Evolutionary conservation across 176 grass and related monocot genomes (phyloP).

Genomic region (Paspalum vaginatum): DNA sequence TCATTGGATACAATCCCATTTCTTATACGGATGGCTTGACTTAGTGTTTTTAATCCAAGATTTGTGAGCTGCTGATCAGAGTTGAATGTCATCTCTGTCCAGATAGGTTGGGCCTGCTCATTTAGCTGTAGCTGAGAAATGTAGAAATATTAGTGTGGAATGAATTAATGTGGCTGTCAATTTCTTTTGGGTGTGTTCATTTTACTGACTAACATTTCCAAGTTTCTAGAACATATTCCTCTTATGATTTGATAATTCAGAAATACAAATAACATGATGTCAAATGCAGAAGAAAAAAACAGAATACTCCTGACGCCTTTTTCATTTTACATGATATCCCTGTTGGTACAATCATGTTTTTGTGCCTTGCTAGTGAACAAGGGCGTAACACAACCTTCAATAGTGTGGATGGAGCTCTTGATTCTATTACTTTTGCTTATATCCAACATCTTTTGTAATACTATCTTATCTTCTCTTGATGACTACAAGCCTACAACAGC

Average conservation of each 20-base stretch:
- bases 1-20: conserved; percentile 65
- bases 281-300: not conserved
- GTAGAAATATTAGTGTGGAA: conserved; percentile 18
- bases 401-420: not conserved
- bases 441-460: not conserved
- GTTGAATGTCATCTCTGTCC: conserved; percentile 74
- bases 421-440: conserved; percentile 18
- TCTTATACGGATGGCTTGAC: conserved; percentile 54
- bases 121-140: conserved; percentile 93
- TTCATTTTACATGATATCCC: not conserved
- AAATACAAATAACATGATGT: conserved; percentile 30
- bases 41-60: conserved; percentile 51
- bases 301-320: not conserved
- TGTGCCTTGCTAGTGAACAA: not conserved
- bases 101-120: conserved; percentile 92
- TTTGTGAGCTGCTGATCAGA: conserved; percentile 48
- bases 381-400: not conserved
- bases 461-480: not conserved
- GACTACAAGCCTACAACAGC: not conserved
- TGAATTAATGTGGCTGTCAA: conserved; percentile 14
- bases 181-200: conserved; percentile 4
- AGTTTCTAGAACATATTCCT: conserved; percentile 1
- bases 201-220: conserved; percentile 2
- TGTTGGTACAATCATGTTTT: not conserved
- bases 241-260: conserved; percentile 8